phyloP scores from a whole-genome alignment of 1,284 basidiomycete genomes.

The Pseudozyma hubeiensis region DNA sequence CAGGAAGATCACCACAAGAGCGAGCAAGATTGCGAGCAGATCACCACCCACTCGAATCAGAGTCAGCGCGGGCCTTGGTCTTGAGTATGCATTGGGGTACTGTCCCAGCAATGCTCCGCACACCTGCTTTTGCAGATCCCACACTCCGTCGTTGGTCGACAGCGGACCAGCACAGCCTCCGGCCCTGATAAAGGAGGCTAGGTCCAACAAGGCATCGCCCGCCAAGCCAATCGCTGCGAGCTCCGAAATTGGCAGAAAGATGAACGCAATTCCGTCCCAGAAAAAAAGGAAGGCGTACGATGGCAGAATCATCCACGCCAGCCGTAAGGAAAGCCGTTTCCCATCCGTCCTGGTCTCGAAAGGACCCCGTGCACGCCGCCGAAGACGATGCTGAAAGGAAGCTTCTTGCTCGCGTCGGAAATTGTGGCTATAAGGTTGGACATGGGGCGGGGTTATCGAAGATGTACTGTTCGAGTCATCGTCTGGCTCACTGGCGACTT shows the following conservation, averaged over 20 bases:
- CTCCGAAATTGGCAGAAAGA: neutral
- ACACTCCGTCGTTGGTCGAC: constrained; percentile 1
- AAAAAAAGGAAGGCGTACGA: constrained; percentile 2
- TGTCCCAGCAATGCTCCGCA: neutral
- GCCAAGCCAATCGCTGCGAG: constrained; percentile 4
- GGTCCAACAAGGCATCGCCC: constrained; percentile 8
- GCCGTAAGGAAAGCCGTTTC: neutral
- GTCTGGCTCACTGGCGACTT: neutral
- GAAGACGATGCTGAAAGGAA: neutral
- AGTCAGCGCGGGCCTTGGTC: neutral
- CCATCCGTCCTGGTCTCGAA: neutral
- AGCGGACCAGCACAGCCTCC: constrained; percentile 1
- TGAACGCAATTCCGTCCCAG: constrained; percentile 3
- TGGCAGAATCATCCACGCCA: constrained; percentile 11
- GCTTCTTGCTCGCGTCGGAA: too few species aligned
- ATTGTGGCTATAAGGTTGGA: too few species aligned
- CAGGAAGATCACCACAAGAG: constrained; percentile 4
- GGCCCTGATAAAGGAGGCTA: constrained; percentile 1
- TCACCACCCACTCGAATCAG: constrained; percentile 1
- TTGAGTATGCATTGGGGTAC: neutral
- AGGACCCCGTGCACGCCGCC: neutral
- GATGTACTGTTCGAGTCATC: neutral
- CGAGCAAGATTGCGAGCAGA: neutral
- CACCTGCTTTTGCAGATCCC: constrained; percentile 5
- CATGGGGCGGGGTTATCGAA: too few species aligned